phyloP scores from a whole-genome alignment of 441 rosid genomes.

The Pelargonium citronellum region DNA sequence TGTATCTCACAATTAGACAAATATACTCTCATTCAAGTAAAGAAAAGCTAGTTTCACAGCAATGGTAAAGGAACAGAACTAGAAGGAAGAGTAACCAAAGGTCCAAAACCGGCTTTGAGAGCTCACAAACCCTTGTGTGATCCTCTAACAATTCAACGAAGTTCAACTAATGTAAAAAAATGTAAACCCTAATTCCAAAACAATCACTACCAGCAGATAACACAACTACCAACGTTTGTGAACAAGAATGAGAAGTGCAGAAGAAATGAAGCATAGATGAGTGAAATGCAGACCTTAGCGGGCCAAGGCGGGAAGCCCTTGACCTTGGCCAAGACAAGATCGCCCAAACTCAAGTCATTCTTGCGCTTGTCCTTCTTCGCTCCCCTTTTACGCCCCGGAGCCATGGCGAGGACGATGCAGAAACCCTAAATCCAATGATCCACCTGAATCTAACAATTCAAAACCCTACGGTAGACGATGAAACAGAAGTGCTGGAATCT shows the following conservation, averaged over 20 bases:
- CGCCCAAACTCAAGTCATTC: conserved; percentile 73
- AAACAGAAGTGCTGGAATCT: conserved; percentile 7
- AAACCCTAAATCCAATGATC: conserved; percentile 15
- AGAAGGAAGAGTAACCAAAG: neutral
- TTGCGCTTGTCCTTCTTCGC: conserved; percentile 60
- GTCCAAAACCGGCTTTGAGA: too few species aligned
- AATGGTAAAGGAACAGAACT: neutral
- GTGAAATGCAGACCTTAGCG: conserved; percentile 56
- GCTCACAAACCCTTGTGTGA: neutral
- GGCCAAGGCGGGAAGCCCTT: conserved; percentile 99
- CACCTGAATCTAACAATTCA: neutral
- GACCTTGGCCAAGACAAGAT: conserved; percentile 97
- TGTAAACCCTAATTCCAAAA: too few species aligned
- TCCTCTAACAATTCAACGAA: neutral
- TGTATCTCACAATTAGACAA: neutral
- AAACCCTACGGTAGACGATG: neutral
- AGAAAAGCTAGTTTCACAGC: neutral
- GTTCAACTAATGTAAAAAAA: too few species aligned
- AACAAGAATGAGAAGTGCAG: too few species aligned
- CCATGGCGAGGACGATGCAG: conserved; percentile 50
- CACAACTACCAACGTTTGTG: too few species aligned
- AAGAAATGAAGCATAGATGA: too few species aligned
- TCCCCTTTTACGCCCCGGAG: conserved; percentile 91
- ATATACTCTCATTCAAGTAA: neutral
- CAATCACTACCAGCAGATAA: too few species aligned